A percentile compares a stretch with the other conserved stretches of the same genome.
phyloP scores from a whole-genome alignment of 352 stramenopile species.

The Phytopythium boreale region DNA sequence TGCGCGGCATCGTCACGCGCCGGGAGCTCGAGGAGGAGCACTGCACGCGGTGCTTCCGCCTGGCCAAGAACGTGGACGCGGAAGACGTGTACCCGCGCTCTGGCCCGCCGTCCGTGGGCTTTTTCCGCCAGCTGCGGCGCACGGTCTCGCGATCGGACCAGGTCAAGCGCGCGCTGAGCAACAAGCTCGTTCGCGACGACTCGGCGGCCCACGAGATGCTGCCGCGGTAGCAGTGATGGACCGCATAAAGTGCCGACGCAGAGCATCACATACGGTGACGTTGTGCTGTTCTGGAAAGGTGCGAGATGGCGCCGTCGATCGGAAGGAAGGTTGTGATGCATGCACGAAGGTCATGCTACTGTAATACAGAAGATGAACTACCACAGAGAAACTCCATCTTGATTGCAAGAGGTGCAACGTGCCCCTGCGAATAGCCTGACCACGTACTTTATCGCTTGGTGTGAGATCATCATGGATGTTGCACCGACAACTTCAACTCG shows the following conservation, averaged over 20 bases:
- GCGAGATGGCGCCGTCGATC: no score
- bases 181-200: slow-evolving; percentile 17
- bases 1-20: slow-evolving; percentile 87
- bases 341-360: no score
- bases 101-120: slow-evolving; percentile 42
- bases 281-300: background rate
- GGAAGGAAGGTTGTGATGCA: no score
- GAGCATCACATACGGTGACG: background rate
- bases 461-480: no score
- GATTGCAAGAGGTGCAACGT: no score
- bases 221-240: slow-evolving; percentile 7
- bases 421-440: no score
- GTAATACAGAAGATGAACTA: no score
- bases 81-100: slow-evolving; percentile 76
- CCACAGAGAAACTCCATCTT: no score
- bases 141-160: slow-evolving; percentile 70
- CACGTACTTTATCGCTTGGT: no score
- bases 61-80: slow-evolving; percentile 68
- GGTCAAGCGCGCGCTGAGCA: slow-evolving; percentile 68
- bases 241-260: background rate
- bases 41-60: slow-evolving; percentile 69
- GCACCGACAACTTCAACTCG: no score
- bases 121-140: slow-evolving; percentile 58
- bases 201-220: slow-evolving; percentile 19
- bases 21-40: slow-evolving; percentile 82